These are phyloP conservation scores for Apiospora aurea DNA, from an alignment of 2,329 filamentous ascomycete species.

Conservation along the genomic window DNA sequence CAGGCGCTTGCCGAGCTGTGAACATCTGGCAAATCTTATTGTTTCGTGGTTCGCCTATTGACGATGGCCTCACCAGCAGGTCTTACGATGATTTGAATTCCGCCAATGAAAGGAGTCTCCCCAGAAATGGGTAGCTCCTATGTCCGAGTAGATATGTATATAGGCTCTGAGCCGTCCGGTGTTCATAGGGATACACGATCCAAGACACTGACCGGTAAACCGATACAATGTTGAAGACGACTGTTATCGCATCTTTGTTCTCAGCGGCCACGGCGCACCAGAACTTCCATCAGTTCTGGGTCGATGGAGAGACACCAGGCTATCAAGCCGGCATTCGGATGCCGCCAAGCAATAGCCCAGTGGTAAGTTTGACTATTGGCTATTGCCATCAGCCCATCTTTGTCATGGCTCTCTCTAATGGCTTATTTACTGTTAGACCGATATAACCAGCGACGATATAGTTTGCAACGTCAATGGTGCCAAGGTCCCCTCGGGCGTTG, in stretches of 20 bases:
- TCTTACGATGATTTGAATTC: background rate
- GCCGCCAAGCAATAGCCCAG: constrained; percentile 39
- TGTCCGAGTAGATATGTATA: background rate
- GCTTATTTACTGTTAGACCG: constrained; percentile 31
- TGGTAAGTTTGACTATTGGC: constrained; percentile 30
- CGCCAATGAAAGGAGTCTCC: constrained; percentile 1
- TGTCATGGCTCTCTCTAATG: background rate
- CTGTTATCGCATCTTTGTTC: constrained; percentile 36
- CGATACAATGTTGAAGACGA: constrained; percentile 38
- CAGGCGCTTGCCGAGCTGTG: background rate
- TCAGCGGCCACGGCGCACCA: constrained; percentile 45
- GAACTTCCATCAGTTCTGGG: constrained; percentile 51
- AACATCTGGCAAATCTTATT: background rate
- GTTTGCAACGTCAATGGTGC: constrained; percentile 38
- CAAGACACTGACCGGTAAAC: no score
- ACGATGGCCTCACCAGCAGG: background rate
- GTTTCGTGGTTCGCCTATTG: background rate
- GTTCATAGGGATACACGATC: background rate
- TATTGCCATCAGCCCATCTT: background rate
- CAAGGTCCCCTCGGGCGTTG: constrained; percentile 38
- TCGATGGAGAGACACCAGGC: constrained; percentile 46
- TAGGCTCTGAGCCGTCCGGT: background rate
- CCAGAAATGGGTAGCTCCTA: no score
- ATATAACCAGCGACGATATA: constrained; percentile 38
- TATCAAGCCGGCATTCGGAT: constrained; percentile 42